Evolutionary conservation across 2,329 filamentous ascomycete species (phyloP).

Genomic region (Colletotrichum orchidophilum): DNA sequence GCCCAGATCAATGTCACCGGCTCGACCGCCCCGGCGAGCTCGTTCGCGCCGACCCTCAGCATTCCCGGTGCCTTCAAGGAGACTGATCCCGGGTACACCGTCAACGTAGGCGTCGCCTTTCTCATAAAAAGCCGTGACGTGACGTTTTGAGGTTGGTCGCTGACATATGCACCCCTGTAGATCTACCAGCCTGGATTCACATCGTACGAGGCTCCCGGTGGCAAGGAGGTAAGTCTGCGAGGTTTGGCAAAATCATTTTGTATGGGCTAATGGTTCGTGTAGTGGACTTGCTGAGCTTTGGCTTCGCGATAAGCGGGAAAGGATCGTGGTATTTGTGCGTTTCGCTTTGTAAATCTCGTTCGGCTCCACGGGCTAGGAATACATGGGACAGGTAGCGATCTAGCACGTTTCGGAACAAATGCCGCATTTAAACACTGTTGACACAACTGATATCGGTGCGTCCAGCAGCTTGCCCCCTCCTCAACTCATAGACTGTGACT

Average conservation of each 20-base stretch:
- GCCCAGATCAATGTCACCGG: slow-evolving; percentile 57
- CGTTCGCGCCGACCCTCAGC: slow-evolving; percentile 43
- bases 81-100: slow-evolving; percentile 55
- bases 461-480: background rate
- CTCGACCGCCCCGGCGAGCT: slow-evolving; percentile 42
- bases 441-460: background rate
- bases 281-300: background rate
- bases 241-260: background rate
- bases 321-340: background rate
- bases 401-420: no score
- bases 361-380: background rate
- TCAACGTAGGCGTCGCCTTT: slow-evolving; percentile 47
- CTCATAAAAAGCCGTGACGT: background rate
- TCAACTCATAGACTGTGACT: background rate
- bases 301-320: background rate
- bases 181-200: slow-evolving; percentile 24
- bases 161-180: background rate
- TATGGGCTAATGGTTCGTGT: background rate
- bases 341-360: background rate
- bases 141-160: background rate
- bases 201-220: slow-evolving; percentile 23
- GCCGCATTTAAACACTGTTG: background rate
- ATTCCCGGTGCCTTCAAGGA: slow-evolving; percentile 54
- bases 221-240: slow-evolving; percentile 16
- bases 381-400: background rate